phyloP scores from a whole-genome alignment of 2,329 filamentous ascomycete genomes.

The Rhytidhysteron rufulum region DNA sequence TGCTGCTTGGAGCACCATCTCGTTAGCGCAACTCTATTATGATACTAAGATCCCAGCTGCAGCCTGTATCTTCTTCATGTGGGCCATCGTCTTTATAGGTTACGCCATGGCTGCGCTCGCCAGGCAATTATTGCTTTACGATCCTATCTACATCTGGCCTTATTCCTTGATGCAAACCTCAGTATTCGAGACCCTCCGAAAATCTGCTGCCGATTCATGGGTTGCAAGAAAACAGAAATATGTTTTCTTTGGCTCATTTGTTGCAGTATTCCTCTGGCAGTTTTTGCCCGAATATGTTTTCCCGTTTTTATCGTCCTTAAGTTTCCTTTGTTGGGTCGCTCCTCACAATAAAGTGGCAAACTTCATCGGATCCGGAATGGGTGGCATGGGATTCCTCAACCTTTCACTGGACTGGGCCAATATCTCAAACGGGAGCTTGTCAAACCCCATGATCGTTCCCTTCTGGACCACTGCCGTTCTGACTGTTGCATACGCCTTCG shows the following conservation, averaged over 20 bases:
- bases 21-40: slow-evolving; percentile 57
- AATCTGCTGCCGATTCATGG: slow-evolving; percentile 50
- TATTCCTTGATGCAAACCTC: slow-evolving; percentile 55
- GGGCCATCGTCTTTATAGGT: slow-evolving; percentile 55
- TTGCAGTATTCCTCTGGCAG: slow-evolving; percentile 57
- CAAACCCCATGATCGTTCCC: slow-evolving; percentile 49
- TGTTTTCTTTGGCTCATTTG: slow-evolving; percentile 53
- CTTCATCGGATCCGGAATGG: slow-evolving; percentile 59
- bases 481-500: slow-evolving; percentile 53
- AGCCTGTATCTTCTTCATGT: slow-evolving; percentile 59
- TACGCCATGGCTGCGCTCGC: slow-evolving; percentile 58
- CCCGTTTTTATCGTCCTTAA: slow-evolving; percentile 56
- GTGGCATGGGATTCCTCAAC: slow-evolving; percentile 60
- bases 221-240: slow-evolving; percentile 52
- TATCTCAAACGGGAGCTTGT: slow-evolving; percentile 45
- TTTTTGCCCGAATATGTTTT: slow-evolving; percentile 61
- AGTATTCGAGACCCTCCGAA: slow-evolving; percentile 55
- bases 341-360: slow-evolving; percentile 56
- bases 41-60: slow-evolving; percentile 49
- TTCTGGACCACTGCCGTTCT: slow-evolving; percentile 58
- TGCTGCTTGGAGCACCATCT: slow-evolving; percentile 47
- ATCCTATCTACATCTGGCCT: slow-evolving; percentile 55
- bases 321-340: slow-evolving; percentile 62
- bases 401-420: slow-evolving; percentile 60
- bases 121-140: slow-evolving; percentile 55